Conservation (phyloP, 768 basidiomycete species). For the Lenzites betulinus region DNA sequence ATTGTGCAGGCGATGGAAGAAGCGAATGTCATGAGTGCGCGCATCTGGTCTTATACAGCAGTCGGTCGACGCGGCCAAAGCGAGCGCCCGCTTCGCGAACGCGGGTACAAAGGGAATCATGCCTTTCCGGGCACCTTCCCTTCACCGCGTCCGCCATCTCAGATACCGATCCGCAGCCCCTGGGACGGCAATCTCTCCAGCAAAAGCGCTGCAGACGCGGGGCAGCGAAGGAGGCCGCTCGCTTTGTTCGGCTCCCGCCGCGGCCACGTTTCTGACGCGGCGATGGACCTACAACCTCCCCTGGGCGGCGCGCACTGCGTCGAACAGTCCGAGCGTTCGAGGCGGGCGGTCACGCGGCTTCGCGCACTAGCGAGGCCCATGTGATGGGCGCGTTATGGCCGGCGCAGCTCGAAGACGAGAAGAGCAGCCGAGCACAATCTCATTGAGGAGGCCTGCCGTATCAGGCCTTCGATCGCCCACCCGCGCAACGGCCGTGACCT, state of each 20-base stretch:
- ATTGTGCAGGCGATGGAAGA: not conserved
- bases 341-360: not conserved
- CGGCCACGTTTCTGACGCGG: not conserved
- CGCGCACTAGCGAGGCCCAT: not conserved
- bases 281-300: slow-evolving; percentile 4
- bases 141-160: not conserved
- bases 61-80: not conserved
- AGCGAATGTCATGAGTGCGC: not conserved
- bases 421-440: slow-evolving; percentile 2
- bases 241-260: not conserved
- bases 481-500: not conserved
- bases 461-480: not conserved
- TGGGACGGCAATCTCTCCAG: not conserved
- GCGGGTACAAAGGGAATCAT: slow-evolving; percentile 8
- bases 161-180: slow-evolving; percentile 3
- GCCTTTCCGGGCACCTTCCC: slow-evolving; percentile 9
- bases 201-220: not conserved
- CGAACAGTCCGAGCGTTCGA: too few relatives aligned
- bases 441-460: not conserved
- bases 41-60: slow-evolving; percentile 2
- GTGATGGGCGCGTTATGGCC: not conserved
- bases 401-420: not conserved
- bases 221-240: not conserved
- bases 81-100: slow-evolving; percentile 3
- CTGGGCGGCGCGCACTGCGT: not conserved